These are phyloP conservation scores for Pseudogymnoascus sp. DNA, from an alignment of 2,329 filamentous ascomycete species.

Conservation along the genomic window DNA sequence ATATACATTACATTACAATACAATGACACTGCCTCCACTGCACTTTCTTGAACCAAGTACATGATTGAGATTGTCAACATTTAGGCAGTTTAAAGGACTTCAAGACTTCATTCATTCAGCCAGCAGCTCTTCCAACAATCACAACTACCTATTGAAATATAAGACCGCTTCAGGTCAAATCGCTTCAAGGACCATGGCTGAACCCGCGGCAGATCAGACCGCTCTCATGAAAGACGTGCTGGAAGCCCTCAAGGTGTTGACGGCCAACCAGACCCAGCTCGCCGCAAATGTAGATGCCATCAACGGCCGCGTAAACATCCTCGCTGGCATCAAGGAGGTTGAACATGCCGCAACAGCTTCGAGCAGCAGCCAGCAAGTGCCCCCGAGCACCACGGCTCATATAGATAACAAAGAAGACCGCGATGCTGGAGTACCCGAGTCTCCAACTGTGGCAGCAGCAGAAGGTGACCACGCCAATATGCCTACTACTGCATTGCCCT, in stretches of 20 bases:
- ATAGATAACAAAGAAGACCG: conserved; percentile 13
- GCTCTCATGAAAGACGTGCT: conserved; percentile 45
- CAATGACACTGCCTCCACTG: background rate
- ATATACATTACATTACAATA: background rate
- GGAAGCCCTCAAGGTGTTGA: conserved; percentile 43
- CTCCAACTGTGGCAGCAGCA: conserved; percentile 24
- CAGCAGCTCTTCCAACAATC: conserved; percentile 11
- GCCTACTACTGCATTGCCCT: conserved; percentile 10
- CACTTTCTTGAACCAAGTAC: background rate
- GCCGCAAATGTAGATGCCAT: conserved; percentile 50
- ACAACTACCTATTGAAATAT: background rate
- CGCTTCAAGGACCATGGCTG: conserved; percentile 17
- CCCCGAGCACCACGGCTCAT: conserved; percentile 8
- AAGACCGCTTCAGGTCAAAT: background rate
- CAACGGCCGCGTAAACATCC: conserved; percentile 51
- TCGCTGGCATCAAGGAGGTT: conserved; percentile 49
- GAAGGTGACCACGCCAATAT: conserved; percentile 14
- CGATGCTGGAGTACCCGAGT: conserved; percentile 22
- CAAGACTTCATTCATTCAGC: background rate
- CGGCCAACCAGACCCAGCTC: conserved; percentile 46
- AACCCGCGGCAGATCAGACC: conserved; percentile 20
- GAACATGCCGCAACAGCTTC: conserved; percentile 31
- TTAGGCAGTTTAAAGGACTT: background rate
- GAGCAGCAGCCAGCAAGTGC: background rate
- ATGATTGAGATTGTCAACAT: background rate